phyloP scores from a whole-genome alignment of 164 flowering plant species.

The Vitis amurensis region DNA sequence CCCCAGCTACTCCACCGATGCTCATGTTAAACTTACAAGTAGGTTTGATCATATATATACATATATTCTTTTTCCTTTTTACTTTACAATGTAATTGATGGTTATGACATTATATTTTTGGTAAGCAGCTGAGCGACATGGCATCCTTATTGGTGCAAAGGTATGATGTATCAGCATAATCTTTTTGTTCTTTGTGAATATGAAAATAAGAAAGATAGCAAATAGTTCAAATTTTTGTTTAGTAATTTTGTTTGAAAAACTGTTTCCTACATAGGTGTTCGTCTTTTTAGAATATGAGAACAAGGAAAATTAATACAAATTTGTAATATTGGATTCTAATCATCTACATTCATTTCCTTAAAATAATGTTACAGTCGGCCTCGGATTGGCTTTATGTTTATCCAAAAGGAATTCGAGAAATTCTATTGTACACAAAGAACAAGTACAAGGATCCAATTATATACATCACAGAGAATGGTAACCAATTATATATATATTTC shows the following conservation, averaged over 20 bases:
- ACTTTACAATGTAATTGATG: too few species aligned
- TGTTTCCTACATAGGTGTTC: background rate
- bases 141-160: slow-evolving; percentile 31
- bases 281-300: too few species aligned
- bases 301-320: background rate
- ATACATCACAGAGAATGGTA: slow-evolving; percentile 48
- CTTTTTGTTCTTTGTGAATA: background rate
- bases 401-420: slow-evolving; percentile 30
- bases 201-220: background rate
- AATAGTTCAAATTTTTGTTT: background rate
- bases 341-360: too few species aligned
- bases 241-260: background rate
- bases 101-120: too few species aligned
- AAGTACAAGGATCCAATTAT: slow-evolving; percentile 36
- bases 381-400: slow-evolving; percentile 33
- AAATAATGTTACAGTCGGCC: slow-evolving; percentile 22
- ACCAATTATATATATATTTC: too few species aligned
- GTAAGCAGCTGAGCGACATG: slow-evolving; percentile 21
- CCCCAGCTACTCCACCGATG: background rate
- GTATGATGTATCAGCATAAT: background rate
- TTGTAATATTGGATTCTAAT: too few species aligned
- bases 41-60: background rate
- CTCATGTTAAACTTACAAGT: background rate
- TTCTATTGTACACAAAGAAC: slow-evolving; percentile 24
- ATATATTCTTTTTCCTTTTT: too few species aligned